These are phyloP conservation scores for Bacterosira constricta DNA, from an alignment of 108 stramenopile species.

Conservation along the genomic window DNA sequence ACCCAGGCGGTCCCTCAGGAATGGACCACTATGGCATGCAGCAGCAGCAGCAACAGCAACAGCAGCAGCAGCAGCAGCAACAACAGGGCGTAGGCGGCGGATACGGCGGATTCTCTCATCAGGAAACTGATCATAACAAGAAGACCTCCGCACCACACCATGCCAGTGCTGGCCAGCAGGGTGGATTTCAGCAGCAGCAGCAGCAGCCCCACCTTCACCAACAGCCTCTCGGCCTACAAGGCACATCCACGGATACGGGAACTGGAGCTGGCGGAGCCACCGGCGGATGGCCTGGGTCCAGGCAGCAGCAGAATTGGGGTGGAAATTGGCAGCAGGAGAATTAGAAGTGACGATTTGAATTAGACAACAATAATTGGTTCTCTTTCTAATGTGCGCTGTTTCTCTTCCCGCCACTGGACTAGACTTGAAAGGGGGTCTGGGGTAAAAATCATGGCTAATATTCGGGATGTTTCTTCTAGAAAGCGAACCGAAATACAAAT, in stretches of 20 bases:
- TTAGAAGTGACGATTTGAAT: neutral
- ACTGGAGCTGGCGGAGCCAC: constrained; percentile 51
- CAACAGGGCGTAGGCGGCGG: constrained; percentile 47
- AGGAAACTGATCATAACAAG: constrained; percentile 61
- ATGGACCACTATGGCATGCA: constrained; percentile 70
- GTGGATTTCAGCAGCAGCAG: constrained; percentile 56
- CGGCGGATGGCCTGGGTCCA: constrained; percentile 42
- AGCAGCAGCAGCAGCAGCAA: too few relatives aligned
- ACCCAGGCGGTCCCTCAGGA: constrained; percentile 46
- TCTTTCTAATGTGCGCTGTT: neutral
- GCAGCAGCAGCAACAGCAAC: too few relatives aligned
- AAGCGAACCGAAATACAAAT: neutral
- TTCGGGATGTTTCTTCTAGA: neutral
- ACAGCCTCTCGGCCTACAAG: constrained; percentile 69
- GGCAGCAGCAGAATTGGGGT: constrained; percentile 55
- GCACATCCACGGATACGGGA: constrained; percentile 46
- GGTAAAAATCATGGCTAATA: constrained; percentile 4
- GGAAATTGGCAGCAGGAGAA: constrained; percentile 54
- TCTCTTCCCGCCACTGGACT: neutral
- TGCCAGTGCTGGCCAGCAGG: constrained; percentile 38
- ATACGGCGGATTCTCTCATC: constrained; percentile 53
- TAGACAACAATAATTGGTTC: too few relatives aligned
- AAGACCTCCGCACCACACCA: constrained; percentile 57
- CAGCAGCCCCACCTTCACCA: constrained; percentile 67
- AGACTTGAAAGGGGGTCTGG: neutral